Conservation (phyloP, 1,139 yeast genomes). For the Yamadazyma membranifaciens region DNA sequence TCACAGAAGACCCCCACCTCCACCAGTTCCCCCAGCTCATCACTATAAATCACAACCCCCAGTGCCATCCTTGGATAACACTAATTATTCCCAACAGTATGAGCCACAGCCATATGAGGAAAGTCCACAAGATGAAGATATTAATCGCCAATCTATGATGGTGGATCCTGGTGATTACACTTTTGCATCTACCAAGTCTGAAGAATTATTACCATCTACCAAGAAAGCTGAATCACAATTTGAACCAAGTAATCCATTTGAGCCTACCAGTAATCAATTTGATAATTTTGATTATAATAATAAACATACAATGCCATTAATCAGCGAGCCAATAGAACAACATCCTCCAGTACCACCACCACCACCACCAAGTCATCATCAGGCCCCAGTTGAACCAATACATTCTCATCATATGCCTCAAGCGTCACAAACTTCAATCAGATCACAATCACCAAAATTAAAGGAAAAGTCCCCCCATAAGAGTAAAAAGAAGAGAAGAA, state of each 20-base stretch:
- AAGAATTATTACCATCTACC: conserved; percentile 12
- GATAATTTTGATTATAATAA: conserved; percentile 34
- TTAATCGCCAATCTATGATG: conserved; percentile 8
- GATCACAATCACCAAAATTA: conserved; percentile 5
- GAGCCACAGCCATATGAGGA: conserved; percentile 6
- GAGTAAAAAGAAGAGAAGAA: conserved; percentile 48
- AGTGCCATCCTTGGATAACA: not conserved
- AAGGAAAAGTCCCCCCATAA: conserved; percentile 21
- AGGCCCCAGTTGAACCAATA: no score
- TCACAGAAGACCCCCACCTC: conserved; percentile 25
- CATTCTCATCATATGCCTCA: not conserved
- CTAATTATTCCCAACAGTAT: conserved; percentile 11
- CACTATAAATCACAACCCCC: conserved; percentile 9
- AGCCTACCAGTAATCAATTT: conserved; percentile 19
- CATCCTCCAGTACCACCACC: conserved; percentile 6
- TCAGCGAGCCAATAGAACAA: conserved; percentile 8
- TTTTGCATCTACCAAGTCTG: conserved; percentile 20
- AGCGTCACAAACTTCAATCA: conserved; percentile 3
- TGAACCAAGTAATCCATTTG: conserved; percentile 17
- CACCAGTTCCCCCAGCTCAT: not conserved
- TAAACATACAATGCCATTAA: conserved; percentile 10
- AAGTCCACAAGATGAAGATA: conserved; percentile 9
- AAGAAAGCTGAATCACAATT: not conserved
- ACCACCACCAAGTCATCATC: conserved; percentile 7
- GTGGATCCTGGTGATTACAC: conserved; percentile 21